Conservation (phyloP, 2,329 filamentous ascomycete species). For the Colletotrichum tropicicola region DNA sequence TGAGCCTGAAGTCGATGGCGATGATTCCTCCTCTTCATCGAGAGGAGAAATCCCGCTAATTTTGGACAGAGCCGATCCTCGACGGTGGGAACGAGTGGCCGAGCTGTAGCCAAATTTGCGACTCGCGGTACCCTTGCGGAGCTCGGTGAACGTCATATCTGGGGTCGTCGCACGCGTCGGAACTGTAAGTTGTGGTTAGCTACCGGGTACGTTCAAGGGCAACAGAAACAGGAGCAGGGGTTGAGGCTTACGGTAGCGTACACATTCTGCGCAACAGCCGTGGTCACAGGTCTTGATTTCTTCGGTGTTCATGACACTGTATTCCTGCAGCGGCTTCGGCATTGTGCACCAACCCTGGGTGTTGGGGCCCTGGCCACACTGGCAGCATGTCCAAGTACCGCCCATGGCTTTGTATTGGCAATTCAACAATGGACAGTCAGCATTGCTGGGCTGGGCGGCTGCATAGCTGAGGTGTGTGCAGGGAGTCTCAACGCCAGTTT, state of each 20-base stretch:
- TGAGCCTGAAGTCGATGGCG: slow-evolving; percentile 21
- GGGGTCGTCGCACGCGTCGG: slow-evolving; percentile 43
- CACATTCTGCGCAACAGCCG: slow-evolving; percentile 60
- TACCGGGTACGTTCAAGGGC: neutral
- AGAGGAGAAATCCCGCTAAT: slow-evolving; percentile 1
- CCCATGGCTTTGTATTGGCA: slow-evolving; percentile 60
- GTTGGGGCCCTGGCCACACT: slow-evolving; percentile 61
- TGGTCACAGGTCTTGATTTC: slow-evolving; percentile 57
- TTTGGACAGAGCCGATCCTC: slow-evolving; percentile 35
- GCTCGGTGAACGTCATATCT: slow-evolving; percentile 46
- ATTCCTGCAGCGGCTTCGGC: slow-evolving; percentile 41
- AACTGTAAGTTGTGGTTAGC: slow-evolving; percentile 34
- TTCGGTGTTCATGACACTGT: slow-evolving; percentile 43
- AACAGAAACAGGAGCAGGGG: neutral
- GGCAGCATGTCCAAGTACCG: slow-evolving; percentile 63
- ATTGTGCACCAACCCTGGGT: slow-evolving; percentile 61
- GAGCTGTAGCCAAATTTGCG: slow-evolving; percentile 46
- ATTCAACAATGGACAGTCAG: slow-evolving; percentile 58
- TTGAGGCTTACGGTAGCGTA: slow-evolving; percentile 48
- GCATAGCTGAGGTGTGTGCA: slow-evolving; percentile 59
- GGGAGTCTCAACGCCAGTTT: slow-evolving; percentile 58
- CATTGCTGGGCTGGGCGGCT: slow-evolving; percentile 50
- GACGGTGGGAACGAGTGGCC: slow-evolving; percentile 40
- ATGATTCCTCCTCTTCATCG: neutral
- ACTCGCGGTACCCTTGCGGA: slow-evolving; percentile 45